phyloP scores from a whole-genome alignment of 2,329 filamentous ascomycete species.

The Scytalidium sp. region DNA sequence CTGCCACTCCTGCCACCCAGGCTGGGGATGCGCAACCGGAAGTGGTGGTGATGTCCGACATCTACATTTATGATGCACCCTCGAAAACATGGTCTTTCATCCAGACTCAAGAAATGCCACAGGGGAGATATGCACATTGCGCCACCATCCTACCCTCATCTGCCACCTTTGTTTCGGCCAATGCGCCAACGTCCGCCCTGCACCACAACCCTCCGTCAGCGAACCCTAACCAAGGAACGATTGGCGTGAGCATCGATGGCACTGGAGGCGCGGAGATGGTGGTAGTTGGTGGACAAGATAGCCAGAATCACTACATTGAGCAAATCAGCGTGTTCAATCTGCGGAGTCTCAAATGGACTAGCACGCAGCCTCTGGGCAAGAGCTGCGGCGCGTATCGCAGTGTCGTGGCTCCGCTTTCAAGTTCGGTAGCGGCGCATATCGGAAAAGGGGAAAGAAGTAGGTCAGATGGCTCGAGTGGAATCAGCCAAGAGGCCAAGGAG shows the following conservation, averaged over 20 bases:
- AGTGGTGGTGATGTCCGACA: slow-evolving; percentile 96
- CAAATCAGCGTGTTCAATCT: slow-evolving; percentile 98
- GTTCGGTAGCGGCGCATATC: slow-evolving; percentile 61
- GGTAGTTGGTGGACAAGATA: slow-evolving; percentile 93
- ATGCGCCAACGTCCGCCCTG: slow-evolving; percentile 79
- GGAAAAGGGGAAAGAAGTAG: slow-evolving; percentile 50
- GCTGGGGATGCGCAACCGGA: slow-evolving; percentile 69
- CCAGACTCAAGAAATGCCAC: slow-evolving; percentile 74
- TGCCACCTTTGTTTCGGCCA: slow-evolving; percentile 79
- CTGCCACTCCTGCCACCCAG: slow-evolving; percentile 40
- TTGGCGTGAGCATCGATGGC: slow-evolving; percentile 87
- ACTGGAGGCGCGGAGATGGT: slow-evolving; percentile 95
- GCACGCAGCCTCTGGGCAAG: slow-evolving; percentile 80
- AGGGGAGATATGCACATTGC: slow-evolving; percentile 95
- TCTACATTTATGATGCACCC: slow-evolving; percentile 88
- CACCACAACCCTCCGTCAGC: slow-evolving; percentile 82
- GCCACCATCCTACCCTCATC: slow-evolving; percentile 88
- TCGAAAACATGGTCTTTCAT: slow-evolving; percentile 84
- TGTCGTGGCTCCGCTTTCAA: slow-evolving; percentile 81
- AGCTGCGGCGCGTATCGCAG: slow-evolving; percentile 96
- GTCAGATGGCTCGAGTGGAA: slow-evolving; percentile 34
- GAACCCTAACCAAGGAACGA: slow-evolving; percentile 82
- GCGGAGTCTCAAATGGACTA: slow-evolving; percentile 91
- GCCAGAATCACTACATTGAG: slow-evolving; percentile 97
- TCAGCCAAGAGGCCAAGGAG: slow-evolving; percentile 52